Conservation (phyloP, 2,329 filamentous ascomycete species). For the Orbilia brochopaga region DNA sequence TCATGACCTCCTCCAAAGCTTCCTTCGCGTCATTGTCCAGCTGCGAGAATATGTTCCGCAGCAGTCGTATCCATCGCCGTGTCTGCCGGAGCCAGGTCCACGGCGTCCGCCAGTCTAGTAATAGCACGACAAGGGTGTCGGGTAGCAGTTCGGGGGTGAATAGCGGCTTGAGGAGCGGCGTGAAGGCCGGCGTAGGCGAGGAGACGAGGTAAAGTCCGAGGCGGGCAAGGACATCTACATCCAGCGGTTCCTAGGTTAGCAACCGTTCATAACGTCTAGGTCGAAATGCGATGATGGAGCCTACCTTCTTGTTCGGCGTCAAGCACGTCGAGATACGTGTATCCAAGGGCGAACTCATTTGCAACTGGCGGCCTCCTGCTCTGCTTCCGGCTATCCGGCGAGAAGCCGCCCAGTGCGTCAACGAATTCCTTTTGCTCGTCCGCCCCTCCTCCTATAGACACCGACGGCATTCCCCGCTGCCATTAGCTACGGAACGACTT, state of each 20-base stretch:
- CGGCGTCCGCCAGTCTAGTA: slow-evolving; percentile 95
- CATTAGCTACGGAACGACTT: slow-evolving; percentile 70
- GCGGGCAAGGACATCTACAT: slow-evolving; percentile 80
- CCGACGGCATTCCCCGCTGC: slow-evolving; percentile 1
- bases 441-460: slow-evolving; percentile 54
- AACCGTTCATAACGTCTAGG: slow-evolving; percentile 21
- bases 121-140: slow-evolving; percentile 83
- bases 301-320: slow-evolving; percentile 91
- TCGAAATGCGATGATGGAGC: slow-evolving; percentile 45
- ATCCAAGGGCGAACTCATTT: slow-evolving; percentile 89
- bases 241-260: background rate
- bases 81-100: slow-evolving; percentile 91
- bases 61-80: slow-evolving; percentile 83
- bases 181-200: slow-evolving; percentile 81
- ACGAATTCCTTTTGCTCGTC: slow-evolving; percentile 56
- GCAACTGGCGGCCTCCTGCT: slow-evolving; percentile 76
- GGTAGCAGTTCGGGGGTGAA: slow-evolving; percentile 82
- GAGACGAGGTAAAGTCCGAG: slow-evolving; percentile 87
- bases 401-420: slow-evolving; percentile 57
- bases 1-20: slow-evolving; percentile 83
- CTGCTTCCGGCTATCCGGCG: slow-evolving; percentile 60
- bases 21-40: slow-evolving; percentile 78
- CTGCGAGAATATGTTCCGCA: slow-evolving; percentile 76
- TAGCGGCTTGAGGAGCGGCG: slow-evolving; percentile 80
- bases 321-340: slow-evolving; percentile 92